phyloP scores from a whole-genome alignment of 768 basidiomycete species.

The Rhizopogon vulgaris region DNA sequence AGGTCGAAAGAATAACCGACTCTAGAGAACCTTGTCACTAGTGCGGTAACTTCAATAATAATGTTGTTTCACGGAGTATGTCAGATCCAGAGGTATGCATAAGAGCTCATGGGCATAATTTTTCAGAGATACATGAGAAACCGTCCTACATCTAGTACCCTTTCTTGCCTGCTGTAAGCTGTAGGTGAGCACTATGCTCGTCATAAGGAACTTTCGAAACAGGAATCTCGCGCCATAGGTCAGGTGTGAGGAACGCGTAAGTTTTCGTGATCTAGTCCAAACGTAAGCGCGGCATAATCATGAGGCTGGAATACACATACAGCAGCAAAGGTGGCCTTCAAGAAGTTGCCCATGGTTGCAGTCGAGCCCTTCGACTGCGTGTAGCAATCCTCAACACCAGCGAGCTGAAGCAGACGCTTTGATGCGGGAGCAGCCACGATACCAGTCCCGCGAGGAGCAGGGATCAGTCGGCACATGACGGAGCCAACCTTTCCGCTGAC shows the following conservation, averaged over 20 bases:
- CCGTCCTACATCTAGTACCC: conserved; percentile 38
- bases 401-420: conserved; percentile 94
- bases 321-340: conserved; percentile 93
- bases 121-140: conserved; percentile 9
- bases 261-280: conserved; percentile 84
- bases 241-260: conserved; percentile 96
- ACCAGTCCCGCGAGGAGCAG: conserved; percentile 97
- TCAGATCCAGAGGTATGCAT: background rate
- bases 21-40: too few relatives aligned
- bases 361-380: conserved; percentile 98
- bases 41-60: too few relatives aligned
- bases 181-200: conserved; percentile 90
- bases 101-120: background rate
- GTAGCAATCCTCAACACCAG: conserved; percentile 97
- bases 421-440: conserved; percentile 98
- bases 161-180: conserved; percentile 77
- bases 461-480: conserved; percentile 98
- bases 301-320: conserved; percentile 38
- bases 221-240: conserved; percentile 94
- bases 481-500: conserved; percentile 98
- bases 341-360: conserved; percentile 98
- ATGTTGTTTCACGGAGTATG: too few relatives aligned
- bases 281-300: conserved; percentile 1
- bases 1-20: too few relatives aligned
- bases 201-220: conserved; percentile 88